Base-by-base conservation (phyloP, 371 early-diverging fungal species). In the Fennellomyces sp. region DNA sequence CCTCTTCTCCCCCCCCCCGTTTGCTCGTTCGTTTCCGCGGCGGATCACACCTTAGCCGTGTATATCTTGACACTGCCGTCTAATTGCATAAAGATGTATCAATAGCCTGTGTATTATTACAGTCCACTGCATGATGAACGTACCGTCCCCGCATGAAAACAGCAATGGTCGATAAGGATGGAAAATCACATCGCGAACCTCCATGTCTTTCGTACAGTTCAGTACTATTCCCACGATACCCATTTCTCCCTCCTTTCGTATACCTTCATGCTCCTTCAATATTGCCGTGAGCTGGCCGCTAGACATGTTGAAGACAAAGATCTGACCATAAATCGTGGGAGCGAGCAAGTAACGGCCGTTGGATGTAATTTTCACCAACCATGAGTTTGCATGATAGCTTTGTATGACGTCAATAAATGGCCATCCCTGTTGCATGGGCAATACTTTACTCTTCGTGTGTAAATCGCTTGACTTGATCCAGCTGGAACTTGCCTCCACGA, bases 111-210 rank as follows among this genome's bases (percentile, higher is more conserved):
- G n/a, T n/a, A n/a, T n/a, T n/a, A n/a, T n/a, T n/a, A n/a, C n/a
- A n/a, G n/a, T n/a, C n/a, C n/a, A n/a, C n/a, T n/a, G n/a, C n/a
- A n/a, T n/a, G n/a, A n/a, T n/a, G n/a, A n/a, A 58, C 52, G 29
- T 81, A 87, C 89, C 96, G 69, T 96, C 96, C 38, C 85, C 88
- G 75, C 91, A 87, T 8, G 94, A 90, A 58, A 94, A 89, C 50
- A 96, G 47, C 4, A 92, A 65, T 10, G 89, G 87, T 53, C 83
- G 77, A 17, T 86, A 84, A 27, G 94, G 95, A 64, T 95, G 96
- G 69, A 94, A 92, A 52, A 94, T 75, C 21, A 93, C 88, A 75
- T 96, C 96, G 25, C 96, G 87, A 11, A 96, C 88, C 68, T 96
- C 96, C 28, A 94, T 82, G 23, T 90, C 92, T 82, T n/a, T n/a